Conservation (phyloP, 1,284 basidiomycete genomes). For the Ustilago vetiveriae region DNA sequence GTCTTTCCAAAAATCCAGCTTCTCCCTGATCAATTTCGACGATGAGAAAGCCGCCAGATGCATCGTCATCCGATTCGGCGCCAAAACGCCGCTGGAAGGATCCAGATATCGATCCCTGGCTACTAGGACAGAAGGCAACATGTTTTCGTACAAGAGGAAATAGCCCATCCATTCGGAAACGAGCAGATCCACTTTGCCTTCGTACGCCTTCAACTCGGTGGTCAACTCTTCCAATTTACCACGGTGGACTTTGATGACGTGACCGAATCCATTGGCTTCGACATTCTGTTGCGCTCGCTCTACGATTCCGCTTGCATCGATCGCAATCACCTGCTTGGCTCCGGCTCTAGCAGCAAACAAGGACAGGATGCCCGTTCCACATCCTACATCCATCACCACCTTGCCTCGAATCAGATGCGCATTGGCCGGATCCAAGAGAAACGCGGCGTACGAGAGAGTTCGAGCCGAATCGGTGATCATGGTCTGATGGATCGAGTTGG, state of each 20-base stretch:
- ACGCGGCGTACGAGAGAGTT: constrained; percentile 90
- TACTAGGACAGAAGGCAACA: constrained; percentile 91
- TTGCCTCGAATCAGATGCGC: constrained; percentile 84
- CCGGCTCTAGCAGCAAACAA: constrained; percentile 91
- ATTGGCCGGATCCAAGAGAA: constrained; percentile 79
- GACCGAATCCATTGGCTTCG: constrained; percentile 78
- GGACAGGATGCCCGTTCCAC: constrained; percentile 76
- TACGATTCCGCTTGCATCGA: constrained; percentile 89
- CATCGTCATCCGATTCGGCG: constrained; percentile 88
- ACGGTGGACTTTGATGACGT: constrained; percentile 80
- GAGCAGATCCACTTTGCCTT: constrained; percentile 85
- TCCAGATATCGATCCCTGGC: constrained; percentile 87
- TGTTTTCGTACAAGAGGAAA: constrained; percentile 83
- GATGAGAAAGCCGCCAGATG: constrained; percentile 83
- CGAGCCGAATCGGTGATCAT: constrained; percentile 83
- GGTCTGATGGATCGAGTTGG: constrained; percentile 78
- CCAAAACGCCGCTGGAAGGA: constrained; percentile 77
- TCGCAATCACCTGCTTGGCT: constrained; percentile 89
- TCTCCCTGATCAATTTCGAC: constrained; percentile 78
- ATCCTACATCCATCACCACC: constrained; percentile 89
- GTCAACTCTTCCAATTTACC: constrained; percentile 88
- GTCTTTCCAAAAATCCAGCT: constrained; percentile 87
- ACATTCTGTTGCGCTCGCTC: constrained; percentile 84
- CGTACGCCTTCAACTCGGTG: constrained; percentile 74
- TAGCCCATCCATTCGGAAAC: constrained; percentile 93